Evolutionary conservation across 2,329 filamentous ascomycete genomes (phyloP).

Genomic region (Aspergillus fumigatiaffinis): DNA sequence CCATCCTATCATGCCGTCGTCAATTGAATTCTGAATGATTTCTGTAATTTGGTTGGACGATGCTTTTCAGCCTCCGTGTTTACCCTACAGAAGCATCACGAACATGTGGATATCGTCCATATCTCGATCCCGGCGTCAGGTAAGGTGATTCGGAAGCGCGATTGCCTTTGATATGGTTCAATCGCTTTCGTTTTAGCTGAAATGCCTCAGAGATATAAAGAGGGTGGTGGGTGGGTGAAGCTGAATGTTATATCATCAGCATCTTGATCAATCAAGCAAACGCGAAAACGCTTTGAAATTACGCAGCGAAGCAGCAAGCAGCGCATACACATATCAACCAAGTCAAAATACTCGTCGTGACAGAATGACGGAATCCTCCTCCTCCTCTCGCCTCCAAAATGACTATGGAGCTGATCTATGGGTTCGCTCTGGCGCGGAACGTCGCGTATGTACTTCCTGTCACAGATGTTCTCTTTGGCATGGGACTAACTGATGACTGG

Average conservation of each 20-base stretch:
- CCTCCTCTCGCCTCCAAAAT: conserved; percentile 24
- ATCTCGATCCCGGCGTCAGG: not conserved
- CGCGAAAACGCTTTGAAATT: too few relatives aligned
- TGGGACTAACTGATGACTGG: not conserved
- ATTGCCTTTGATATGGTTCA: not conserved
- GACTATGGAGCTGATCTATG: conserved; percentile 36
- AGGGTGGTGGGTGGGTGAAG: not conserved
- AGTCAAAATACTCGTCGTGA: not conserved
- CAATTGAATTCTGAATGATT: not conserved
- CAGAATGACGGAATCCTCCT: conserved; percentile 8
- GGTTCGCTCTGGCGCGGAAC: conserved; percentile 22
- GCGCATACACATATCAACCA: not conserved
- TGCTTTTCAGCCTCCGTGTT: not conserved
- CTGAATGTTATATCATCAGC: too few relatives aligned
- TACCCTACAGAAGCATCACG: not conserved
- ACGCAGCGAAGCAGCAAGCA: not conserved
- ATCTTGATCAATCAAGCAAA: too few relatives aligned
- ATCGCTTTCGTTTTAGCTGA: not conserved
- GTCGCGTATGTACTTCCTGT: conserved; percentile 17
- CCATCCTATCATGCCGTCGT: not conserved
- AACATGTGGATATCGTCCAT: not conserved
- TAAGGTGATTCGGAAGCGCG: not conserved
- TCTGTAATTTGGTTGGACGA: not conserved
- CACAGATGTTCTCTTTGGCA: not conserved
- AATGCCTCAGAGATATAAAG: not conserved